A percentile compares a stretch with the other conserved stretches of the same genome.
These are phyloP conservation scores for Populus pruinosa DNA, from an alignment of 345 rosid species.

Conservation along the genomic window DNA sequence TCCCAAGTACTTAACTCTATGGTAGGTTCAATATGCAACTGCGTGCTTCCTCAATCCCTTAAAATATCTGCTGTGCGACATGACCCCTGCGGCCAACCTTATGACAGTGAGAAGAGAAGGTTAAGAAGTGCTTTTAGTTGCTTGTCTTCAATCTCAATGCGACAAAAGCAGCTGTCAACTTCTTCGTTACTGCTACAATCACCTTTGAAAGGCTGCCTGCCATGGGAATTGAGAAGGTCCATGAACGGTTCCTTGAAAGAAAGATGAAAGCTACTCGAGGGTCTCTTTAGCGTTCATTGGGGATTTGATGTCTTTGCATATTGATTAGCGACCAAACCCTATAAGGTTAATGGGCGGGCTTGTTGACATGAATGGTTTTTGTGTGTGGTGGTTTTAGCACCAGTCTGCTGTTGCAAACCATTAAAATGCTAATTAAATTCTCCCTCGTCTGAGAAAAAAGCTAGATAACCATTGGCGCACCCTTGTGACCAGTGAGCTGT, in stretches of 20 bases:
- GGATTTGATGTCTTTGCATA: background rate
- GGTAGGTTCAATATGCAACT: constrained; percentile 86
- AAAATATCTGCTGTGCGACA: constrained; percentile 58
- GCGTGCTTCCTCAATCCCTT: constrained; percentile 83
- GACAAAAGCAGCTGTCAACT: constrained; percentile 81
- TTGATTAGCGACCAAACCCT: background rate
- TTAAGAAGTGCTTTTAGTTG: constrained; percentile 60
- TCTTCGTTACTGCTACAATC: constrained; percentile 42
- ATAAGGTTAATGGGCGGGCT: background rate
- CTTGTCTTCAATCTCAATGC: constrained; percentile 78
- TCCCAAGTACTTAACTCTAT: background rate
- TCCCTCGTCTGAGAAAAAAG: background rate
- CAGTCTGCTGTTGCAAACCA: background rate
- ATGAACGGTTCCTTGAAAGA: constrained; percentile 62
- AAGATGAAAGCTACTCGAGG: constrained; percentile 38
- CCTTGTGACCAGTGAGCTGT: background rate
- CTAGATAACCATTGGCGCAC: background rate
- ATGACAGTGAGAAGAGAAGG: constrained; percentile 71
- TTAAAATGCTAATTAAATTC: constrained; percentile 1
- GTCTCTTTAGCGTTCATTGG: constrained; percentile 1
- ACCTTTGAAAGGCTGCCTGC: constrained; percentile 20
- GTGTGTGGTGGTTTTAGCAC: background rate
- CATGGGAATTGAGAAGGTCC: constrained; percentile 37
- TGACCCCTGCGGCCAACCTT: constrained; percentile 51
- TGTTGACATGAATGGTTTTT: constrained; percentile 3